phyloP scores from a whole-genome alignment of 768 basidiomycete genomes.

The Plicaturopsis crispa region DNA sequence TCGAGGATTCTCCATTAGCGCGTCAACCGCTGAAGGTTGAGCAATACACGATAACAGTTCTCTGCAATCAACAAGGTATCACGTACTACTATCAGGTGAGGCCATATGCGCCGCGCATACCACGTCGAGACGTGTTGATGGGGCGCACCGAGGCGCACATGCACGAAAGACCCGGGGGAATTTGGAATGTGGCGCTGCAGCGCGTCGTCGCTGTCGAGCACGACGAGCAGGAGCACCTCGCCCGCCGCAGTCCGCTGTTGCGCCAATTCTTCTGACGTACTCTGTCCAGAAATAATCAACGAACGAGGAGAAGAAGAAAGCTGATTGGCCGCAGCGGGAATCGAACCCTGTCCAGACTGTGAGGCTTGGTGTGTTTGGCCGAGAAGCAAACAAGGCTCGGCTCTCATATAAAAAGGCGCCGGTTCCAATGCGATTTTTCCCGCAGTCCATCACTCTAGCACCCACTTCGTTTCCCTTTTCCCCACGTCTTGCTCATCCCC shows the following conservation, averaged over 20 bases:
- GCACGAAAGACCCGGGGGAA: too few species aligned
- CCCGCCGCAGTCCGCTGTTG: too few species aligned
- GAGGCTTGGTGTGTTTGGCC: background rate
- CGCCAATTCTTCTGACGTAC: too few species aligned
- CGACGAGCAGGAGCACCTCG: too few species aligned
- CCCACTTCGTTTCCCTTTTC: slow-evolving; percentile 11
- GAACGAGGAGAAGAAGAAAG: background rate
- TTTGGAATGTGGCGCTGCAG: too few species aligned
- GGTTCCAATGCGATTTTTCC: slow-evolving; percentile 13
- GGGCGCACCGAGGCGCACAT: too few species aligned
- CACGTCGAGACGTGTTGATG: too few species aligned
- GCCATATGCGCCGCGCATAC: too few species aligned
- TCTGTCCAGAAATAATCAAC: too few species aligned
- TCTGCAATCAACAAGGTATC: background rate
- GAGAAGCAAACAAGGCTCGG: slow-evolving; percentile 4
- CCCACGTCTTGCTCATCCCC: slow-evolving; percentile 2
- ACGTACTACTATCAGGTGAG: too few species aligned
- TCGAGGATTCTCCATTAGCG: background rate
- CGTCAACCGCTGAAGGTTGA: background rate
- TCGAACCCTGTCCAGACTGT: background rate
- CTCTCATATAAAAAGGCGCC: slow-evolving; percentile 18
- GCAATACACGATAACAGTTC: background rate
- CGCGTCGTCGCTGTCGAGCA: too few species aligned
- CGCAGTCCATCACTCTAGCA: slow-evolving; percentile 19
- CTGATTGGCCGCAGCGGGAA: background rate